These are phyloP conservation scores for Colletotrichum lini DNA, from an alignment of 2,329 filamentous ascomycete genomes.

Conservation along the genomic window DNA sequence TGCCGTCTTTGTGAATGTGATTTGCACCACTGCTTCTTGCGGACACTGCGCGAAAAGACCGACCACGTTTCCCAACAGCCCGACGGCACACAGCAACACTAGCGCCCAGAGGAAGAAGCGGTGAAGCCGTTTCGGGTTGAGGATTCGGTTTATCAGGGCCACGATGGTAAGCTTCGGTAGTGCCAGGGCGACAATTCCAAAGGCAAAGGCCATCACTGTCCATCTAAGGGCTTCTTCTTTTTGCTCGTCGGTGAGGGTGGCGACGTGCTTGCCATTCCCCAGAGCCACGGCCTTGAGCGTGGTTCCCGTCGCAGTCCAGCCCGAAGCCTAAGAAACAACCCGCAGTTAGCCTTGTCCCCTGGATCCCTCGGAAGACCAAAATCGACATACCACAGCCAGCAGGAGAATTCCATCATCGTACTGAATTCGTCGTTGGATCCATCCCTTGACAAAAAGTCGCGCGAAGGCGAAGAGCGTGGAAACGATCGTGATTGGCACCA, in stretches of 20 bases:
- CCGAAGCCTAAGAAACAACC: slow-evolving; percentile 9
- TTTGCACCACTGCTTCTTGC: slow-evolving; percentile 56
- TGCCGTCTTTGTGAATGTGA: slow-evolving; percentile 50
- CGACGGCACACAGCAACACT: slow-evolving; percentile 48
- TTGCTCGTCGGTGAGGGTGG: slow-evolving; percentile 48
- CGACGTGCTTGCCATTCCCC: slow-evolving; percentile 58
- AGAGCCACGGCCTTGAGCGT: slow-evolving; percentile 48
- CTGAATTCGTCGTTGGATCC: slow-evolving; percentile 28
- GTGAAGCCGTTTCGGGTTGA: slow-evolving; percentile 54
- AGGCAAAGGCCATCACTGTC: slow-evolving; percentile 54
- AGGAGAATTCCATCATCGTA: slow-evolving; percentile 33
- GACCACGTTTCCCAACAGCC: slow-evolving; percentile 54
- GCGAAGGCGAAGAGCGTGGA: slow-evolving; percentile 29
- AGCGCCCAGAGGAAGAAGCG: slow-evolving; percentile 55
- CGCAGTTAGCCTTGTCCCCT: not conserved
- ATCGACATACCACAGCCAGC: slow-evolving; percentile 15
- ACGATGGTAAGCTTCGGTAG: slow-evolving; percentile 60
- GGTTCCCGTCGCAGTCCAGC: slow-evolving; percentile 30
- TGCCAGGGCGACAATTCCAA: slow-evolving; percentile 55
- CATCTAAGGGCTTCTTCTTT: slow-evolving; percentile 51
- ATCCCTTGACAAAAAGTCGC: slow-evolving; percentile 31
- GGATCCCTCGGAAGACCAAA: too few relatives aligned
- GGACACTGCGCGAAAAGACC: slow-evolving; percentile 60
- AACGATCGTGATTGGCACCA: slow-evolving; percentile 28
- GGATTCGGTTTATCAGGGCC: slow-evolving; percentile 53